Evolutionary conservation across 1,139 yeast genomes (phyloP).

Genomic region (Sugiyamaella japonica): DNA sequence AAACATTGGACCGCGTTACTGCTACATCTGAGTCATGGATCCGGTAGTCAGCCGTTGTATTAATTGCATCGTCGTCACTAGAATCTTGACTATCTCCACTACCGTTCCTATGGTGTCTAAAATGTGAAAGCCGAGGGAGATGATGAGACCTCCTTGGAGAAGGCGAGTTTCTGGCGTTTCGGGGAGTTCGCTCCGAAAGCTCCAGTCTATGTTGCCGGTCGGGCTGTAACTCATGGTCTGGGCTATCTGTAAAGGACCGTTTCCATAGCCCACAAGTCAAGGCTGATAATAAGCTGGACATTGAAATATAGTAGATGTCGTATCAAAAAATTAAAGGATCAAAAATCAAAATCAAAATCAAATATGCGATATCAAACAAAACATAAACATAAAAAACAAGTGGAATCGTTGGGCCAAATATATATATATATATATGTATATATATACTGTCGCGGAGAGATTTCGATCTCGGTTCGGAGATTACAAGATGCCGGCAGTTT

Average conservation of each 20-base stretch:
- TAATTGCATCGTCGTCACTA: background rate
- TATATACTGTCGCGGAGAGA: too few relatives aligned
- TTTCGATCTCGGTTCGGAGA: too few relatives aligned
- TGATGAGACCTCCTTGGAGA: slow-evolving; percentile 14
- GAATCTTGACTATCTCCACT: background rate
- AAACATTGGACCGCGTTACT: slow-evolving; percentile 11
- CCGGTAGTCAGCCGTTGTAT: slow-evolving; percentile 20
- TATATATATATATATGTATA: too few relatives aligned
- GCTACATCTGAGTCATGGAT: slow-evolving; percentile 25
- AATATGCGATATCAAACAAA: background rate
- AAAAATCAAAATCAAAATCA: background rate
- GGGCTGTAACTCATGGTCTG: background rate
- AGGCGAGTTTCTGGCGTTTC: slow-evolving; percentile 1
- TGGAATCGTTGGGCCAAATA: too few relatives aligned
- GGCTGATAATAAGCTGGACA: slow-evolving; percentile 5
- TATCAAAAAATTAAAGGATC: background rate
- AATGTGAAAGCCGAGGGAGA: slow-evolving; percentile 4
- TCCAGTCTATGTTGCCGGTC: background rate
- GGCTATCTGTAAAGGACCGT: background rate
- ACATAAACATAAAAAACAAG: too few relatives aligned
- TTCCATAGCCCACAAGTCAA: slow-evolving; percentile 9
- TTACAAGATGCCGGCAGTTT: too few relatives aligned
- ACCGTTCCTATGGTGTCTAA: slow-evolving; percentile 9
- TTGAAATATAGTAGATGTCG: background rate
- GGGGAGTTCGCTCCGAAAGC: slow-evolving; percentile 1